Percentiles rank a stretch among this genome's conserved stretches.
These are phyloP conservation scores for Pseudomassariella vexata DNA, from an alignment of 2,329 filamentous ascomycete species.

Conservation along the genomic window DNA sequence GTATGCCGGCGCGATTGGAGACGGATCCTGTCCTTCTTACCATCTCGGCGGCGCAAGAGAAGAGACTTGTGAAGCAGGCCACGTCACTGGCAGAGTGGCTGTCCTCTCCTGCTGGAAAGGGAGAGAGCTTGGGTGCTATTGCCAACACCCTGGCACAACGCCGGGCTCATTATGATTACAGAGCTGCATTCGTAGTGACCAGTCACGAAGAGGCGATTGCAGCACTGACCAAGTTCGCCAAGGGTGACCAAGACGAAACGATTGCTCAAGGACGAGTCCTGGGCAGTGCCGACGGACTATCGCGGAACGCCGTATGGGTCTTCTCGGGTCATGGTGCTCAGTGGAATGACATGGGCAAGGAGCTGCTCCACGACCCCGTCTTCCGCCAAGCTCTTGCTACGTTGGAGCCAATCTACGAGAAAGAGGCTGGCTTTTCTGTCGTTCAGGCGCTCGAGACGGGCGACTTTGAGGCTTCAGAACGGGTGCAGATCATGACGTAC, in stretches of 20 bases:
- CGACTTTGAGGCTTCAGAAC: conserved; percentile 18
- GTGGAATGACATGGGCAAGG: conserved; percentile 33
- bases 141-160: conserved; percentile 5
- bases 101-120: not conserved
- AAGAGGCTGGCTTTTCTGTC: conserved; percentile 15
- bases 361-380: conserved; percentile 21
- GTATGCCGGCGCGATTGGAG: not conserved
- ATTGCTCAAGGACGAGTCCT: conserved; percentile 1
- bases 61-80: conserved; percentile 3
- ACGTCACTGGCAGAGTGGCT: conserved; percentile 1
- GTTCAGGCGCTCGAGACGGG: conserved; percentile 11
- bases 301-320: conserved; percentile 23
- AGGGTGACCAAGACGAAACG: not conserved
- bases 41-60: conserved; percentile 5
- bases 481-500: conserved; percentile 27
- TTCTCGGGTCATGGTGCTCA: conserved; percentile 39
- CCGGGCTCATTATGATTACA: conserved; percentile 5
- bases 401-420: conserved; percentile 18
- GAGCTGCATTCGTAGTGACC: conserved; percentile 1
- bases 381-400: conserved; percentile 19
- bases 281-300: conserved; percentile 9
- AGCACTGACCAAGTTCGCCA: not conserved
- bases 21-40: not conserved
- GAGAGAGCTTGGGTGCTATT: not conserved
- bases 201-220: conserved; percentile 2